These are phyloP conservation scores for Entoloma clypeatum DNA, from an alignment of 1,284 basidiomycete genomes.

Conservation along the genomic window DNA sequence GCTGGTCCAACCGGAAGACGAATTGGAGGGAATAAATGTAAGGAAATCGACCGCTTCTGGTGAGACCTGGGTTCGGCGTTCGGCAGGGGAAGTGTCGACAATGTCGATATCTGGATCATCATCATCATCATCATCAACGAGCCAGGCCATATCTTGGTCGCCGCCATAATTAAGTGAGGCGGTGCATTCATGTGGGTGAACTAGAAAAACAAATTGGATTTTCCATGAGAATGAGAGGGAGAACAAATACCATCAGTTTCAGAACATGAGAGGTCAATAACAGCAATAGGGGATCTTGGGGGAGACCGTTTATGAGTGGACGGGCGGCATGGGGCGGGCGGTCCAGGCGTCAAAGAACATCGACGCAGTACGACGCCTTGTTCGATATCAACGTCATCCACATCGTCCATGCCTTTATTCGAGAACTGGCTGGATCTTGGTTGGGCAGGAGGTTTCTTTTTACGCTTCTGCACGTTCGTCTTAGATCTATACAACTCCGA, in stretches of 20 bases:
- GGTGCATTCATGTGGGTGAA: not conserved
- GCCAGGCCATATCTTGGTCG: conserved; percentile 50
- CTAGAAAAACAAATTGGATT: too few species aligned
- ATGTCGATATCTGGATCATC: conserved; percentile 52
- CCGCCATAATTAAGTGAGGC: not conserved
- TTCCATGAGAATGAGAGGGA: too few species aligned
- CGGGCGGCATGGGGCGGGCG: conserved; percentile 7
- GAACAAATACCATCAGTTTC: conserved; percentile 21
- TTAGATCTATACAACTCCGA: conserved; percentile 36
- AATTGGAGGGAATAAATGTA: too few species aligned
- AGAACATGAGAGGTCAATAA: conserved; percentile 32
- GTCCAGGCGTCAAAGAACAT: conserved; percentile 1
- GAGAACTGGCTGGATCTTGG: conserved; percentile 38
- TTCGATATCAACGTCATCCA: conserved; percentile 54
- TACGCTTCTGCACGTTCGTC: conserved; percentile 25
- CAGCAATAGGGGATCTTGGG: conserved; percentile 12
- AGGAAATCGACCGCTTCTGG: too few species aligned
- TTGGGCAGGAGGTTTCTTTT: conserved; percentile 23
- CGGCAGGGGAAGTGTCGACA: conserved; percentile 43
- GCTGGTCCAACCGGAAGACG: too few species aligned
- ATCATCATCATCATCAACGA: conserved; percentile 62
- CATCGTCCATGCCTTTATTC: conserved; percentile 46
- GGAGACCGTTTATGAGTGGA: conserved; percentile 2
- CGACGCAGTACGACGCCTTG: conserved; percentile 23
- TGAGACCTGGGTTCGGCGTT: not conserved